Percentiles rank a stretch among this genome's conserved stretches.
Evolutionary conservation across 345 rosid genomes (phyloP).

Genomic region (Odontarrhena argentea): DNA sequence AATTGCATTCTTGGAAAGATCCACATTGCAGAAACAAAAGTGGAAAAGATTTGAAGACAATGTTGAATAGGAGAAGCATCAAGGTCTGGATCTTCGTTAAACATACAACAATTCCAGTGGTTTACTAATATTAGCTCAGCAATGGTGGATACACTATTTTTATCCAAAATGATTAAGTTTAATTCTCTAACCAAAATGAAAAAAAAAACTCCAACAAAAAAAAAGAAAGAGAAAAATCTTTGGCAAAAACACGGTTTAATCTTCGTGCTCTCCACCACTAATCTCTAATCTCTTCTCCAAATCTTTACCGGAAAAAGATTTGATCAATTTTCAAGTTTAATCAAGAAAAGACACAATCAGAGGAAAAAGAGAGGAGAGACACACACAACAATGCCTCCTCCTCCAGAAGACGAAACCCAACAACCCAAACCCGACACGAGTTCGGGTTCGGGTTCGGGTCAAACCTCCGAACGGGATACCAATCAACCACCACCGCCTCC

Average conservation of each 20-base stretch:
- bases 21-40: neutral
- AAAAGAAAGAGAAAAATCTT: constrained; percentile 7
- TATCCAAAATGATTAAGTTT: constrained; percentile 29
- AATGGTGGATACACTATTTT: constrained; percentile 38
- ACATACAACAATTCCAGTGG: neutral
- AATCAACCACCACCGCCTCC: constrained; percentile 34
- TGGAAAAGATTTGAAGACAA: neutral
- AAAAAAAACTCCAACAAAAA: neutral
- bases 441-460: constrained; percentile 31
- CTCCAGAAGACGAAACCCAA: constrained; percentile 36
- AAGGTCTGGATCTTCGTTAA: constrained; percentile 5
- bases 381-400: constrained; percentile 40
- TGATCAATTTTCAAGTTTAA: constrained; percentile 7
- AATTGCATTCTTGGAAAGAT: neutral
- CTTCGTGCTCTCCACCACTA: constrained; percentile 40
- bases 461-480: constrained; percentile 36
- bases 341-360: neutral
- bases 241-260: constrained; percentile 10
- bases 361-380: constrained; percentile 9
- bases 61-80: neutral
- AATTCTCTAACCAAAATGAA: constrained; percentile 6
- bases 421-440: constrained; percentile 34
- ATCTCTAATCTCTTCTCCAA: constrained; percentile 19
- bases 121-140: constrained; percentile 35
- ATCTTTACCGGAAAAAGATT: neutral